Base-by-base conservation (phyloP, 257 asterid genomes). In the Capsicum baccatum region DNA sequence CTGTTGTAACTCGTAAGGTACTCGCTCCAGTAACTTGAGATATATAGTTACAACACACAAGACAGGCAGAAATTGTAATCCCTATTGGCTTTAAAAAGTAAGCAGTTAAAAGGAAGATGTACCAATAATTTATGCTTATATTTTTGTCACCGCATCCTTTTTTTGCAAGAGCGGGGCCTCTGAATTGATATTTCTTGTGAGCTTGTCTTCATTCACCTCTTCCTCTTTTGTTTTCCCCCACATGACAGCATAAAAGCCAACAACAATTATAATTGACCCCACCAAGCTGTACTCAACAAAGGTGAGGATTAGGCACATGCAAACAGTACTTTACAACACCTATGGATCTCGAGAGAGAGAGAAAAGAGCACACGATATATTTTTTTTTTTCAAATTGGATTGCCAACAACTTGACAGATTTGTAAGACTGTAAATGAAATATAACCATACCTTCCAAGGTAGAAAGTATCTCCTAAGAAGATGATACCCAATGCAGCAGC, bases 181-280 rank as follows among this genome's bases (percentile, higher is more conserved):
- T 48, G 93, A 85, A 83, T 87, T 89, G 26, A 79, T 88, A 86
- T 85, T 83, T 82, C 73, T 60, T 16, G 44, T 54, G 9, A 35
- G 59, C 71, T 82, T 66, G 80, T 85, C 88, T 83, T 88, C 84
- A 35, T 67, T 85, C 83, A 79, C 84, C 86, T 85, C 87, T 9
- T 79, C 83, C 84, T 93, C 98, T 86, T 90, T 90, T 21, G 95
- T 88, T 89, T 92, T 93, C 42, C 99, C 99, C 98, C 98, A 93
- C 98, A 96, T 93, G 90, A 96, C 99, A 14, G 91, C 91, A 90
- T 96, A 96, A 89, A 96, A 96, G 63, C 98, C 98, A 26, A 92
- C 62, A 78, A 94, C 98, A 44, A 96, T 92, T 54, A 92, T 74
- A 80, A 86, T 9, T 9, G 98, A 96, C 39, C 98, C 98, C 80